Evolutionary conservation across 1,139 yeast species (phyloP).

Genomic region (Nematodospora anomalae): DNA sequence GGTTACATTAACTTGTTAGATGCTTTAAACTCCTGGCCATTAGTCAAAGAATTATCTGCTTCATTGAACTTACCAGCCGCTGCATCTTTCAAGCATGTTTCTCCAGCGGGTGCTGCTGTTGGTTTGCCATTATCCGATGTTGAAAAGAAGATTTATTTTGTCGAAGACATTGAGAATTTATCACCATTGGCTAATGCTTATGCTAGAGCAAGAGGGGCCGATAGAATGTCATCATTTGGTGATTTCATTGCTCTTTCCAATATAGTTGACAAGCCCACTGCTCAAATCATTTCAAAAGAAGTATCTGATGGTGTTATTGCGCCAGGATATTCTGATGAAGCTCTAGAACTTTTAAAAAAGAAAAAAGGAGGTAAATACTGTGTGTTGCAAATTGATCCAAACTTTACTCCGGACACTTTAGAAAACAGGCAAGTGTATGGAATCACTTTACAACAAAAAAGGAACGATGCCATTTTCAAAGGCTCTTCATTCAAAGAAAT

Average conservation of each 20-base stretch:
- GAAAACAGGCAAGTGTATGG: slow-evolving; percentile 98
- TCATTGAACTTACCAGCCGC: slow-evolving; percentile 96
- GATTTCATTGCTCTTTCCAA: slow-evolving; percentile 97
- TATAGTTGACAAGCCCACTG: slow-evolving; percentile 94
- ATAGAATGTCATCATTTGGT: slow-evolving; percentile 98
- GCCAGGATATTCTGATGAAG: slow-evolving; percentile 93
- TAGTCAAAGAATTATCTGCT: slow-evolving; percentile 94
- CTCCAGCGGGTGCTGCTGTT: slow-evolving; percentile 98
- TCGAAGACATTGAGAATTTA: slow-evolving; percentile 88
- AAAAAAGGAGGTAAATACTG: slow-evolving; percentile 98
- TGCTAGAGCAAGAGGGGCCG: slow-evolving; percentile 99
- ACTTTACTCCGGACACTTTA: slow-evolving; percentile 74
- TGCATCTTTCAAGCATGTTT: slow-evolving; percentile 97
- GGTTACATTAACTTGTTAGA: slow-evolving; percentile 96
- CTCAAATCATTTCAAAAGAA: slow-evolving; percentile 94
- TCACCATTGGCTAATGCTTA: slow-evolving; percentile 97
- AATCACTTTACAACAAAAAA: slow-evolving; percentile 90
- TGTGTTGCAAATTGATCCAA: slow-evolving; percentile 92
- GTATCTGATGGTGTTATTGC: slow-evolving; percentile 99
- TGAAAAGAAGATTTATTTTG: slow-evolving; percentile 95
- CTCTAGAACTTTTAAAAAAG: slow-evolving; percentile 80
- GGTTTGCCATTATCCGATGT: slow-evolving; percentile 88
- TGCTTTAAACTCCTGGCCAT: slow-evolving; percentile 97
- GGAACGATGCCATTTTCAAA: slow-evolving; percentile 95
- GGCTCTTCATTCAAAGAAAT: slow-evolving; percentile 85